These are phyloP conservation scores for Naganishia sp. DNA, from an alignment of 1,284 basidiomycete species.

Conservation along the genomic window DNA sequence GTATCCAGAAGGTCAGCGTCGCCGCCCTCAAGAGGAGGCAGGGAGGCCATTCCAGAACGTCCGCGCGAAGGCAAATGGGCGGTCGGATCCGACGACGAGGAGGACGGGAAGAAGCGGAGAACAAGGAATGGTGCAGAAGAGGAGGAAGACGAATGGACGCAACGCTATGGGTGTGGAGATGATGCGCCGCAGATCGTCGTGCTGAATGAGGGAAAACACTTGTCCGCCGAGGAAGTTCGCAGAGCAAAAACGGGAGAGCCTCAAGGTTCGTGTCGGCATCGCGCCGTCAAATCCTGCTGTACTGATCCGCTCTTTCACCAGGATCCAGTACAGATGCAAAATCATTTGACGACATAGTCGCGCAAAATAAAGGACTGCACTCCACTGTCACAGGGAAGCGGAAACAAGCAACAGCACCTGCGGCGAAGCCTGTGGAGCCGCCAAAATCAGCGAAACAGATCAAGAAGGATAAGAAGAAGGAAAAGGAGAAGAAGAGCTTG, in stretches of 20 bases:
- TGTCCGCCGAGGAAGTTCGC: conserved; percentile 27
- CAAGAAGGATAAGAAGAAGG: conserved; percentile 35
- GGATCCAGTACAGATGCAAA: neutral
- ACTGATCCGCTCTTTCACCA: too few species aligned
- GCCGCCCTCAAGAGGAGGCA: conserved; percentile 16
- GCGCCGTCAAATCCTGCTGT: neutral
- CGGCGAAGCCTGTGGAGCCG: conserved; percentile 8
- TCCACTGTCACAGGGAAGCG: conserved; percentile 19
- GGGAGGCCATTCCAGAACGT: conserved; percentile 30
- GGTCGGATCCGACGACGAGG: conserved; percentile 15
- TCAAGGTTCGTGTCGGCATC: neutral
- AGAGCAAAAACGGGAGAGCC: conserved; percentile 18
- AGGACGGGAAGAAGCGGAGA: conserved; percentile 2
- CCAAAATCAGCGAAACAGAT: conserved; percentile 27
- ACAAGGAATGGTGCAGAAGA: neutral
- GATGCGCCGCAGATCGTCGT: conserved; percentile 35
- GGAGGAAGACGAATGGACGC: conserved; percentile 31
- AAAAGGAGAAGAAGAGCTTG: conserved; percentile 34
- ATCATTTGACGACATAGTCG: conserved; percentile 13
- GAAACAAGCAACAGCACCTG: neutral
- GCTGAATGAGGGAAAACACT: conserved; percentile 33
- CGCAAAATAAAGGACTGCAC: conserved; percentile 11
- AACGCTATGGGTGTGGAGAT: conserved; percentile 30
- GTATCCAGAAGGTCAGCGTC: conserved; percentile 20
- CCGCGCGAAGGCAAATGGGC: conserved; percentile 29